Evolutionary conservation across 108 stramenopile species (phyloP).

Genomic region (Pseudonitzschia multiseries): DNA sequence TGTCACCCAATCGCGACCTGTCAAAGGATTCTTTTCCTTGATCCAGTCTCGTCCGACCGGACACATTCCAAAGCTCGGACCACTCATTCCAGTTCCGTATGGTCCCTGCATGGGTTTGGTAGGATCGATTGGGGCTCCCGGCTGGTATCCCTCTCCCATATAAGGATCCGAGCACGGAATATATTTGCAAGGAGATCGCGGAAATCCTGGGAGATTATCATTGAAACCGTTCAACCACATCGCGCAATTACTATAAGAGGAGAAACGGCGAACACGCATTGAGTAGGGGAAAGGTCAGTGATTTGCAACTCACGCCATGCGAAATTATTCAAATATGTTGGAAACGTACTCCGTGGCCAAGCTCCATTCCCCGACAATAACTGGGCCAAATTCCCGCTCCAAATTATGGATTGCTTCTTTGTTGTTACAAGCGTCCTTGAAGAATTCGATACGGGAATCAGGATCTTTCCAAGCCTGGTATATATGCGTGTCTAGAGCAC

Average conservation of each 20-base stretch:
- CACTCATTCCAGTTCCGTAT: conserved; percentile 85
- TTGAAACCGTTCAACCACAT: conserved; percentile 97
- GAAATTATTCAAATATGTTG: too few species aligned
- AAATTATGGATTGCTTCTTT: conserved; percentile 70
- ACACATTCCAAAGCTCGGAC: conserved; percentile 72
- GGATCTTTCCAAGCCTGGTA: conserved; percentile 93
- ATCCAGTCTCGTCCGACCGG: conserved; percentile 83
- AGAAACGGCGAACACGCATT: not conserved
- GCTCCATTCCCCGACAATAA: conserved; percentile 92
- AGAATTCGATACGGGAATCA: conserved; percentile 71
- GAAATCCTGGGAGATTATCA: conserved; percentile 81
- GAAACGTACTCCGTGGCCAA: conserved; percentile 78
- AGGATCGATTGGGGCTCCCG: conserved; percentile 84
- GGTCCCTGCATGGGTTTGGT: conserved; percentile 78
- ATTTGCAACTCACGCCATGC: too few species aligned
- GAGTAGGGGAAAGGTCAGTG: too few species aligned
- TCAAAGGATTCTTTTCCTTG: conserved; percentile 60
- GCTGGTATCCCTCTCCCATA: conserved; percentile 78
- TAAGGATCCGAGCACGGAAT: conserved; percentile 84
- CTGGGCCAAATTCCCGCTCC: conserved; percentile 85
- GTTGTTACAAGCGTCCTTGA: conserved; percentile 76
- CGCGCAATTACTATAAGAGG: conserved; percentile 39
- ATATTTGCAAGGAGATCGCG: conserved; percentile 79
- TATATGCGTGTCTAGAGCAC: conserved; percentile 90
- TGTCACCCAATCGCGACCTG: conserved; percentile 64